These are phyloP conservation scores for Pyrenophora seminiperda DNA, from an alignment of 2,329 filamentous ascomycete species.

Conservation along the genomic window DNA sequence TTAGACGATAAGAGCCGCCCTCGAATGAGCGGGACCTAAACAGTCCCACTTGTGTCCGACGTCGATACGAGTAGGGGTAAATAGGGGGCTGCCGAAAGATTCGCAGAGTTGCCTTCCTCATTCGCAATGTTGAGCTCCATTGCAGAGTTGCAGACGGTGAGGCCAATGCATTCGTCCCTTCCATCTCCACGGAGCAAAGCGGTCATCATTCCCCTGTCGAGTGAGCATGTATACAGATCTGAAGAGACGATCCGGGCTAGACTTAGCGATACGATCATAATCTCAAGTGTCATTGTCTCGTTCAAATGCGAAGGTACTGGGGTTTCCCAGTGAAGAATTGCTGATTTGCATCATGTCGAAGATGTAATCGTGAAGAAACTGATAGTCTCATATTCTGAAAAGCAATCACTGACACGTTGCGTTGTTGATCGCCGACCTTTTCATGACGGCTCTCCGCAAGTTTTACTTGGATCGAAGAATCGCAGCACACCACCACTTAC, in stretches of 20 bases:
- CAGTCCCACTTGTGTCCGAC: slow-evolving; percentile 1
- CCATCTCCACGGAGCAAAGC: neutral
- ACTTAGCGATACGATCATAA: neutral
- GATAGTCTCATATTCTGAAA: neutral
- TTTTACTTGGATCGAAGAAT: neutral
- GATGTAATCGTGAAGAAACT: neutral
- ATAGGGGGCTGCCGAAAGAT: neutral
- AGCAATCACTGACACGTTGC: slow-evolving; percentile 1
- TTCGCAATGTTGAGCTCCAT: neutral
- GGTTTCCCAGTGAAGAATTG: neutral
- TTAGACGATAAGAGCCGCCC: neutral
- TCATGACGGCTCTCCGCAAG: neutral
- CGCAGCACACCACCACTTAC: neutral
- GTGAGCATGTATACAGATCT: neutral
- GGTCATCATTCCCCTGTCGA: neutral
- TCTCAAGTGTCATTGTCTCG: neutral
- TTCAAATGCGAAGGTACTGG: neutral
- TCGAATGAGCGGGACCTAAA: slow-evolving; percentile 4
- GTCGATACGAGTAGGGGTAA: slow-evolving; percentile 1
- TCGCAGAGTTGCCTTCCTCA: slow-evolving; percentile 2
- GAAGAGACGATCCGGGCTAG: neutral
- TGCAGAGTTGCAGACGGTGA: neutral
- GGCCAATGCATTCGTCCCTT: neutral
- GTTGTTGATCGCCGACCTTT: slow-evolving; percentile 2
- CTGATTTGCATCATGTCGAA: slow-evolving; percentile 1